Evolutionary conservation across 2,329 filamentous ascomycete species (phyloP).

Genomic region (Aspergillus udagawae): DNA sequence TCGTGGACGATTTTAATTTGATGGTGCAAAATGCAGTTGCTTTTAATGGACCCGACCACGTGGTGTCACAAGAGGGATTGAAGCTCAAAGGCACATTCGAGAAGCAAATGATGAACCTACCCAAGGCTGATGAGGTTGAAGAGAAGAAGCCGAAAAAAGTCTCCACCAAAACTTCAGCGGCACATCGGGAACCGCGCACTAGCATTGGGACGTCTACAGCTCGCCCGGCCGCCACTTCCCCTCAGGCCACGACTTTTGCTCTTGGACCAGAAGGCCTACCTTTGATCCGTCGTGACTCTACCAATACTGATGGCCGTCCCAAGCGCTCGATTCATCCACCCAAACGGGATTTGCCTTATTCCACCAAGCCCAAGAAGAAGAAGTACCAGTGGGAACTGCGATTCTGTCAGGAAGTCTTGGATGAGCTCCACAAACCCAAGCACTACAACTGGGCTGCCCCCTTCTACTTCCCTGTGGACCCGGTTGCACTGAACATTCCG

Average conservation of each 20-base stretch:
- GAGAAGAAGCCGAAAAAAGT: constrained; percentile 56
- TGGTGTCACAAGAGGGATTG: constrained; percentile 65
- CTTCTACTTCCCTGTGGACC: constrained; percentile 83
- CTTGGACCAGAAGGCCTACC: constrained; percentile 73
- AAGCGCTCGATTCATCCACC: constrained; percentile 93
- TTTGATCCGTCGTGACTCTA: constrained; percentile 80
- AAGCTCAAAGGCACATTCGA: constrained; percentile 58
- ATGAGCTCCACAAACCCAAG: constrained; percentile 71
- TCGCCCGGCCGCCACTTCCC: constrained; percentile 24
- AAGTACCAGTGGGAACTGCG: constrained; percentile 83
- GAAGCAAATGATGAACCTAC: constrained; percentile 58
- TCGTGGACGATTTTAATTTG: constrained; percentile 69
- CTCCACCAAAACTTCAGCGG: constrained; percentile 39
- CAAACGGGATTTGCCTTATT: constrained; percentile 88
- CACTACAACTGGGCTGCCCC: constrained; percentile 64
- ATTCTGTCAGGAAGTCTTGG: constrained; percentile 79
- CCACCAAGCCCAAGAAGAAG: constrained; percentile 82
- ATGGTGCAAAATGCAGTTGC: constrained; percentile 73
- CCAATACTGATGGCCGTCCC: constrained; percentile 71
- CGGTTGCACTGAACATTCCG: constrained; percentile 88
- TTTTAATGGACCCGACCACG: constrained; percentile 80
- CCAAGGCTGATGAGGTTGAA: constrained; percentile 54
- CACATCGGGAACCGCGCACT: constrained; percentile 47
- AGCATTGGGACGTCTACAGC: constrained; percentile 41
- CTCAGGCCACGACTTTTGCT: constrained; percentile 61